Base-by-base conservation (phyloP, 257 asterid genomes). In the Forsythia suspensa region DNA sequence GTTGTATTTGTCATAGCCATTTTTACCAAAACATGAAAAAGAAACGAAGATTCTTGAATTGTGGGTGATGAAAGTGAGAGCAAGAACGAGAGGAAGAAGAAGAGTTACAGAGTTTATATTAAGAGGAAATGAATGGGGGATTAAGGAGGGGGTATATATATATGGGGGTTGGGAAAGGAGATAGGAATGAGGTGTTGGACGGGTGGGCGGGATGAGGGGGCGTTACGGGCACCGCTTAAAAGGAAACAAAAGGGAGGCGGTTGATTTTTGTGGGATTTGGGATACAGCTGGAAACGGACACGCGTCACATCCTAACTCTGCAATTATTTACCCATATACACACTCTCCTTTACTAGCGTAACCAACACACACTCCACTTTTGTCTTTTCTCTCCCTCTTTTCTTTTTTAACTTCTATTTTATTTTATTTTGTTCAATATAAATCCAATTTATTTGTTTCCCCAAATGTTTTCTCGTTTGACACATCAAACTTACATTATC, bases 281-380 rank as follows among this genome's bases (percentile, higher is more conserved):
- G 71, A 79, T 84, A 94, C 98, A 94, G 97, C 98, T 92, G 96
- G 91, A 84, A 89, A 83, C 82, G 86, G 85, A 94, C 98, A 91
- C 98, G 97, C 96, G 94, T 91, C 97, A 74, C 81, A 37, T 73
- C 73, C 34, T 16, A 73, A 20, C 70, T 79, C 80, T 82, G 83
- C 87, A 84, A 89, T 82, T 84, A 84, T 86, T 86, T 83, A 77
- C 87, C 86, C 82, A 86, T 83, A 74, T 73, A 68, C 70, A 4
- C 34, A 67, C 67, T 65, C 77, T 39, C 75, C 41, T 67, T 82
- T 73, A 75, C 83, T 61, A 24, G 76, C 83, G 87, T 87, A 76
- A 69, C 24, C 78, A 63, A 80, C 79, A 83, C 86, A 20, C 82
- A 24, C 74, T 18, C 57, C 13, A 7, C 61, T 43, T 36, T 67